Evolutionary conservation across 352 stramenopile genomes (phyloP).

Genomic region (Salisapilia sapeloensis): DNA sequence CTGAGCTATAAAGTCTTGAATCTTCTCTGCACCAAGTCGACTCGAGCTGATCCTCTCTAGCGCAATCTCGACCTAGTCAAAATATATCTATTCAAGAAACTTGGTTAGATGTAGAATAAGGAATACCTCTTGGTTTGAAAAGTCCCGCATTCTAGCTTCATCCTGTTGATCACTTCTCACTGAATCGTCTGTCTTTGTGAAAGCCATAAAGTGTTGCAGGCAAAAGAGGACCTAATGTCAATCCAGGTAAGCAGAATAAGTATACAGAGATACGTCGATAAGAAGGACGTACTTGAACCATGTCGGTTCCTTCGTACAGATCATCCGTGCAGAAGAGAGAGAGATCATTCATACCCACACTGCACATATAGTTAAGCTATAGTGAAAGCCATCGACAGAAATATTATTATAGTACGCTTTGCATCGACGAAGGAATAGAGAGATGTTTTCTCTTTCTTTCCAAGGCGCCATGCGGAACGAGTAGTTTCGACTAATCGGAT

Average conservation of each 20-base stretch:
- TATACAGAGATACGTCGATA: not conserved
- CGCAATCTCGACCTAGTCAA: conserved; percentile 33
- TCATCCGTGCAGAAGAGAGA: conserved; percentile 75
- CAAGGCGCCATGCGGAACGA: conserved; percentile 50
- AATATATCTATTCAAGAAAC: not conserved
- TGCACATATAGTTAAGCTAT: conserved; percentile 2
- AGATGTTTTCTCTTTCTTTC: conserved; percentile 77
- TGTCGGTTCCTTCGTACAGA: conserved; percentile 71
- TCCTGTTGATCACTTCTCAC: too few species aligned
- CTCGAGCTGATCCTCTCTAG: conserved; percentile 56
- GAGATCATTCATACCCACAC: conserved; percentile 67
- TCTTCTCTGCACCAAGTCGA: too few species aligned
- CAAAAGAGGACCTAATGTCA: conserved; percentile 39
- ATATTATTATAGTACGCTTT: conserved; percentile 27
- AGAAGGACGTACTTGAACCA: conserved; percentile 32
- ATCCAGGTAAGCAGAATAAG: not conserved
- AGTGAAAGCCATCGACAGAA: not conserved
- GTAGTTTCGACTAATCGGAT: conserved; percentile 64
- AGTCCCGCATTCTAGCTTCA: conserved; percentile 25
- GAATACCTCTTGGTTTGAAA: conserved; percentile 50
- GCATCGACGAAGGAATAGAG: conserved; percentile 66
- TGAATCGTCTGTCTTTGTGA: too few species aligned
- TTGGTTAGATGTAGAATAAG: not conserved
- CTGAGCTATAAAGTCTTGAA: too few species aligned
- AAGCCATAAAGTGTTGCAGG: conserved; percentile 57